Evolutionary conservation across 2,329 filamentous ascomycete genomes (phyloP), one percentile per base, ranked within the genome.

Genomic region (Aspergillus sp.): DNA sequence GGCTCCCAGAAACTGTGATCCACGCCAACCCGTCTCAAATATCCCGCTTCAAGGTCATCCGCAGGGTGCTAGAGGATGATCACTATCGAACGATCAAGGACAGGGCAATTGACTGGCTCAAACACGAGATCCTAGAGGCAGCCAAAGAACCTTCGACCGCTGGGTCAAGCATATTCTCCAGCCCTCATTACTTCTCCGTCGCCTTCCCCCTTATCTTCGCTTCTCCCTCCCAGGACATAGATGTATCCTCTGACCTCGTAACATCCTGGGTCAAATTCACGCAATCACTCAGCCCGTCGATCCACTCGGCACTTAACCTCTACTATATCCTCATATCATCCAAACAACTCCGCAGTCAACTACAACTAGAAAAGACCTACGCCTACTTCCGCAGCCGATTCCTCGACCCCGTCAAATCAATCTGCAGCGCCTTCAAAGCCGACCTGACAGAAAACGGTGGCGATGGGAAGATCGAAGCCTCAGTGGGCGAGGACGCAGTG

Each of bases 101-200:
- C 37, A 80, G 79, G 42, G 84, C 83, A 3, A 79, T 87, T 5
- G 79, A 80, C 34, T 87, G 84, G 84, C 73, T 86, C 34, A 86
- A 86, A 65, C 77, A 83, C 41, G 84, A 86, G 65, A 81, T 84
- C 0, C 75, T 86, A 5, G 76, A 80, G 62, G 78, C 80, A 4
- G 79, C 60, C 53, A 61, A 44, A 34, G 8, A 54, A 46, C 54
- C 62, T 5, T 34, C 59, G 4, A 56, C 61, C 22, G 30, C 57
- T n/a, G 63, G 67, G 13, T 46, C 61, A 8, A 68, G 61, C 51
- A 57, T 74, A 19, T 78, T 78, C 62, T 66, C 67, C 12, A 64
- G 75, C 33, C 68, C 72, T 0, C 64, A 72, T n/a, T 70, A 74
- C 49, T 73, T 77, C 37, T 71, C 70, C 50, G 64, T 67, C 24